Base-by-base conservation (phyloP, 2,329 filamentous ascomycete genomes). In the Endocalyx cinctus region DNA sequence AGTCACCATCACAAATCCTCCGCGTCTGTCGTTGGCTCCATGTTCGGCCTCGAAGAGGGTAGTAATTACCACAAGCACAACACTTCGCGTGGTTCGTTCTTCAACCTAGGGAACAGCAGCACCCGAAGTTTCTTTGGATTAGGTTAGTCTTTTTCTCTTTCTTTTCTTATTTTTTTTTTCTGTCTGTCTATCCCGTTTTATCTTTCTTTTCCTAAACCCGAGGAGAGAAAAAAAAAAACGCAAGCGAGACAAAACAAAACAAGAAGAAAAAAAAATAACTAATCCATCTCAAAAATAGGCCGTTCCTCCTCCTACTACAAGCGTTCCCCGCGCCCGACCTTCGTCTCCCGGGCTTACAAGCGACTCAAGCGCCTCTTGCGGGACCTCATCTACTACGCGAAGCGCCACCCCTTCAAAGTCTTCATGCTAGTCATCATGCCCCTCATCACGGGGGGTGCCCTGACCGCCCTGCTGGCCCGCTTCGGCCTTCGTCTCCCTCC, bases 391-490 rank as follows among this genome's bases (percentile, higher is more conserved):
- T 77, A 82, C 57, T 94, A 90, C 64, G 84, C 86, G 51, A 83
- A 86, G 56, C 74, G 79, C 23, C 83, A 96, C 64, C 90, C 89
- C 0, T 65, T 87, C 55, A 94, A 94, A 64, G 85, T 94, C 29
- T 85, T 96, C 67, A 71, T 86, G 69, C 75, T 88, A 42, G 82
- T 95, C 42, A 74, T 96, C 51, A 79, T 96, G 74, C 90, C 90
- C 8, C 72, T 97, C 37, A 67, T 96, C 51, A 88, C 83, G 2
- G 87, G 87, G 32, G 90, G 90, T 19, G 83, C 86, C 17, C 64
- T 96, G 46, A 81, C 81, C 7, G 85, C 83, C 29, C 67, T 96
- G 27, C 73, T 95, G 28, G 76, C 77, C 23, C 79, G 81, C 54
- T 84, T 96, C 59, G 89, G 89, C 15, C 69, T 97, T 40, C 73